Evolutionary conservation across 495 filamentous ascomycete species (phyloP).

Genomic region (Massariosphaeria phaeospora): DNA sequence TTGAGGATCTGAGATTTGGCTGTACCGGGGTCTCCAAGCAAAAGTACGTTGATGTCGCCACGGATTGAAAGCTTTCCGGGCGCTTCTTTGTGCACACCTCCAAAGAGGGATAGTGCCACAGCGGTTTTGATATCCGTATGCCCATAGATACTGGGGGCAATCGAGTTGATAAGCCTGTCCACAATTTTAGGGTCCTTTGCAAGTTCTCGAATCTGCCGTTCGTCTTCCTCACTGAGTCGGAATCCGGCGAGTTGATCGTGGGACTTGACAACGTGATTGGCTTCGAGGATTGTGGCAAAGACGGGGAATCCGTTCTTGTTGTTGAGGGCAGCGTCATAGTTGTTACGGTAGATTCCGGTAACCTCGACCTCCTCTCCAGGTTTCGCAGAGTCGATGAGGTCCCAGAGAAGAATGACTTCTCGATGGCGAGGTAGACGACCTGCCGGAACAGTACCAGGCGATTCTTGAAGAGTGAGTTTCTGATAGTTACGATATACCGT

Average conservation of each 20-base stretch:
- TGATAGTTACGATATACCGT: constrained; percentile 99
- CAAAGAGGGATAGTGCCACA: constrained; percentile 88
- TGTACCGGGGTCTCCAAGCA: constrained; percentile 96
- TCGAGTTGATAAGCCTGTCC: constrained; percentile 89
- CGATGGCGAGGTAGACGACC: constrained; percentile 92
- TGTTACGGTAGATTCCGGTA: constrained; percentile 96
- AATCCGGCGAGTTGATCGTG: constrained; percentile 98
- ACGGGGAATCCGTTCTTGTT: constrained; percentile 99
- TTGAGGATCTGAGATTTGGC: constrained; percentile 98
- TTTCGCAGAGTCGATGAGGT: constrained; percentile 94
- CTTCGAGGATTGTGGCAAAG: constrained; percentile 95
- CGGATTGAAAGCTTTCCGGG: constrained; percentile 84
- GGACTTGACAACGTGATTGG: constrained; percentile 93
- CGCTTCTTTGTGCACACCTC: constrained; percentile 86
- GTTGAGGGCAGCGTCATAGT: constrained; percentile 95
- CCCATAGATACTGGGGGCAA: constrained; percentile 96
- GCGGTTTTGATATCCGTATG: constrained; percentile 98
- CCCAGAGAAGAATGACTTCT: constrained; percentile 94
- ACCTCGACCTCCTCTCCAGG: constrained; percentile 97
- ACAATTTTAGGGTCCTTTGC: constrained; percentile 86
- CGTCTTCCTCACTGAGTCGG: constrained; percentile 91
- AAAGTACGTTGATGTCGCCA: constrained; percentile 96
- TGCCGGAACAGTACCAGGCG: constrained; percentile 92
- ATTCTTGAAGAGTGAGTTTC: constrained; percentile 95
- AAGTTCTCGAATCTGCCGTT: constrained; percentile 81